Evolutionary conservation across 345 rosid species (phyloP).

Genomic region (Mangifera indica): DNA sequence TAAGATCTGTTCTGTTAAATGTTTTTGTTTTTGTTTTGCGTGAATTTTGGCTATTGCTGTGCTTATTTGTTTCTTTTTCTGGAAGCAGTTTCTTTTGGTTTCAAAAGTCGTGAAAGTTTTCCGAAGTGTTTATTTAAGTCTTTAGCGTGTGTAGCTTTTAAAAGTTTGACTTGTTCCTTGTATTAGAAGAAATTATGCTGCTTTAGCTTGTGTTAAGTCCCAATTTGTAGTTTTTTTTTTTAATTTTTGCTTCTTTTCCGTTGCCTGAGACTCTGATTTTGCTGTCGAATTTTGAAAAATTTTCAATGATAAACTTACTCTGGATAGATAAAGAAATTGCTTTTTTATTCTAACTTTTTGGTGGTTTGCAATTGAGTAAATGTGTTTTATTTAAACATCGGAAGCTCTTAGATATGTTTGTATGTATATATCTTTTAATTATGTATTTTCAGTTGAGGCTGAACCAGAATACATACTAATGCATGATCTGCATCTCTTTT

Average conservation of each 20-base stretch:
- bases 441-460: neutral
- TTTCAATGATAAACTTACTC: neutral
- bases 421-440: neutral
- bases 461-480: neutral
- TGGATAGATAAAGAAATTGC: neutral
- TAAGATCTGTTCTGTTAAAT: constrained; percentile 23
- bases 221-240: neutral
- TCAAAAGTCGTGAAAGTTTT: constrained; percentile 3
- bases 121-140: neutral
- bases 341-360: neutral
- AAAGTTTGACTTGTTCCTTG: constrained; percentile 27
- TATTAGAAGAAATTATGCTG: constrained; percentile 4
- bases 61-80: neutral
- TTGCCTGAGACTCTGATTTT: constrained; percentile 1
- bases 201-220: constrained; percentile 13
- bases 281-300: neutral
- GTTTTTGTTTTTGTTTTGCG: neutral
- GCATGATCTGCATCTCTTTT: neutral
- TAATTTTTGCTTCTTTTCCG: neutral
- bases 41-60: constrained; percentile 9
- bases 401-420: neutral
- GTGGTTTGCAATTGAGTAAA: neutral
- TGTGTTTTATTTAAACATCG: neutral
- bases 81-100: neutral
- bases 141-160: neutral